These are phyloP conservation scores for Emergomyces africanus DNA, from an alignment of 2,329 filamentous ascomycete genomes.

Conservation along the genomic window DNA sequence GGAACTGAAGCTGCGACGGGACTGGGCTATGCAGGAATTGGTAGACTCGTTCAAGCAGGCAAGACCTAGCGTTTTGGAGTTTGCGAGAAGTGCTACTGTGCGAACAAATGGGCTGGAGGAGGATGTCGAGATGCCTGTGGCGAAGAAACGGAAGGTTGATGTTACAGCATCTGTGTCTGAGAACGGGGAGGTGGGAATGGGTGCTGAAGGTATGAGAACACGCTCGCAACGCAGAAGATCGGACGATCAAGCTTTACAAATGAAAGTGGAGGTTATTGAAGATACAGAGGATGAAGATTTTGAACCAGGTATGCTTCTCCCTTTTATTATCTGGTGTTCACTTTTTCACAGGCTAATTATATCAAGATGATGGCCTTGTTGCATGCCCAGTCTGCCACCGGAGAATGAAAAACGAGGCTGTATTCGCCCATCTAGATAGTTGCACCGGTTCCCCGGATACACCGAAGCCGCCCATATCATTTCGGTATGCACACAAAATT, in stretches of 20 bases:
- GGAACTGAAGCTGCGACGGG: conserved; percentile 70
- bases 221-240: conserved; percentile 21
- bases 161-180: conserved; percentile 9
- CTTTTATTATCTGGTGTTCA: not conserved
- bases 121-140: conserved; percentile 17
- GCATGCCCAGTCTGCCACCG: conserved; percentile 69
- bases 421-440: conserved; percentile 70
- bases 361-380: conserved; percentile 58
- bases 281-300: conserved; percentile 31
- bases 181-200: conserved; percentile 28
- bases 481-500: not conserved
- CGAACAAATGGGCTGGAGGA: conserved; percentile 32
- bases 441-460: conserved; percentile 31
- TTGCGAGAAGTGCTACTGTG: conserved; percentile 40
- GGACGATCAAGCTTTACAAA: conserved; percentile 7
- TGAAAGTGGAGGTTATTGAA: conserved; percentile 21
- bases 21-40: conserved; percentile 73
- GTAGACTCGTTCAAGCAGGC: conserved; percentile 63
- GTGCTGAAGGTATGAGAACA: conserved; percentile 20
- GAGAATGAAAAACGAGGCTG: conserved; percentile 65
- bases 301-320: conserved; percentile 20
- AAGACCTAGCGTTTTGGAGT: conserved; percentile 47
- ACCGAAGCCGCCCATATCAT: not conserved
- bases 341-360: not conserved
- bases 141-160: conserved; percentile 26